phyloP scores from a whole-genome alignment of 352 stramenopile species.

The Pythium graminicola region DNA sequence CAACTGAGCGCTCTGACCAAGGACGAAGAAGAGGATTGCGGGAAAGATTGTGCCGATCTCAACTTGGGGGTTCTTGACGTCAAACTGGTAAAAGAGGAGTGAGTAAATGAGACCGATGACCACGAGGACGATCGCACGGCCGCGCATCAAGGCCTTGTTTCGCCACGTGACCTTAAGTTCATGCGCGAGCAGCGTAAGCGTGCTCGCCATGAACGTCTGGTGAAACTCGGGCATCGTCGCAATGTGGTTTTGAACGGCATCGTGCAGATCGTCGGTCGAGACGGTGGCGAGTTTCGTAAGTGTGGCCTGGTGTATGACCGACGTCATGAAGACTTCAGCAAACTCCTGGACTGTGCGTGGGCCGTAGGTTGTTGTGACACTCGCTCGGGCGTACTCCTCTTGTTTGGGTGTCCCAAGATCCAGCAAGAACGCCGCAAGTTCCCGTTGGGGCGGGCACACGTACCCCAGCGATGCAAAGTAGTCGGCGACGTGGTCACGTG shows the following conservation, averaged over 20 bases:
- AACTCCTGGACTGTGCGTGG: constrained; percentile 38
- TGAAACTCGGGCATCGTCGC: constrained; percentile 35
- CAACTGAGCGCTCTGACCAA: constrained; percentile 74
- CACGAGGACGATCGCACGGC: constrained; percentile 39
- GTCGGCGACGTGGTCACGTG: constrained; percentile 38
- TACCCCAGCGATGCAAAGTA: constrained; percentile 83
- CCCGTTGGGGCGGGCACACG: constrained; percentile 42
- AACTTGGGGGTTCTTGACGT: constrained; percentile 41
- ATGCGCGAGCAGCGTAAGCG: constrained; percentile 42
- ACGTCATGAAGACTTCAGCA: constrained; percentile 33
- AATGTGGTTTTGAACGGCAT: constrained; percentile 49
- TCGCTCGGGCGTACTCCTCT: constrained; percentile 22
- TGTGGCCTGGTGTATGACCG: constrained; percentile 28
- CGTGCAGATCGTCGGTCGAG: constrained; percentile 38
- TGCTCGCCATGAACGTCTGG: constrained; percentile 35
- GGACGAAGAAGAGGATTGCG: constrained; percentile 69
- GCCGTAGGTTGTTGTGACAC: constrained; percentile 7
- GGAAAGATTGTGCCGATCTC: constrained; percentile 83
- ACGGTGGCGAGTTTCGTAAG: constrained; percentile 80
- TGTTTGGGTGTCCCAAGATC: constrained; percentile 45
- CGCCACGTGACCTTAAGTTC: constrained; percentile 52
- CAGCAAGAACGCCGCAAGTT: constrained; percentile 90
- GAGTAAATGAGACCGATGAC: constrained; percentile 51
- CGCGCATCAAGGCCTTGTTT: constrained; percentile 47
- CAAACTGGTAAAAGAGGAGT: constrained; percentile 46